A percentile compares a stretch with the other conserved stretches of the same genome.
These are phyloP conservation scores for Penicillium goetzii DNA, from an alignment of 495 filamentous ascomycete genomes.

Conservation along the genomic window DNA sequence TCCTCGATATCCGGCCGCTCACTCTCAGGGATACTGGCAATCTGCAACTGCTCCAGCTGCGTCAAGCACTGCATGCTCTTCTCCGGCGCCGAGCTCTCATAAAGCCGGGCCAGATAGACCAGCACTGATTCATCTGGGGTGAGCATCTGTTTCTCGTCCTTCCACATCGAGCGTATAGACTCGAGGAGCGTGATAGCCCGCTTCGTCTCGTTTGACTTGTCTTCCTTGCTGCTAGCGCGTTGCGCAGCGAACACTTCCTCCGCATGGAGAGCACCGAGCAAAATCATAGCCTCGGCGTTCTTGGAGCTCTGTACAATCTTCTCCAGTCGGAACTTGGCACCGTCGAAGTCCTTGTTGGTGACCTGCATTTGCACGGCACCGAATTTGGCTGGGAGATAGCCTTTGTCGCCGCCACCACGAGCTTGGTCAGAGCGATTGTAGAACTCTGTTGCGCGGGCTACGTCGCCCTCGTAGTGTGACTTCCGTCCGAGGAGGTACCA, in stretches of 20 bases:
- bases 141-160: conserved; percentile 81
- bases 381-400: conserved; percentile 90
- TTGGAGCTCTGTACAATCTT: conserved; percentile 87
- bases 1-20: conserved; percentile 69
- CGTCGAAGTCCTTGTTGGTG: conserved; percentile 78
- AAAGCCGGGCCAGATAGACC: conserved; percentile 87
- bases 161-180: conserved; percentile 85
- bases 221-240: conserved; percentile 73
- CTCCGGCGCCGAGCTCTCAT: conserved; percentile 82
- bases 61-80: conserved; percentile 88
- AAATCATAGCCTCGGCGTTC: conserved; percentile 85
- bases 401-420: conserved; percentile 82
- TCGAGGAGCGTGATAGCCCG: conserved; percentile 85
- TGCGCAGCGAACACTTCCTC: conserved; percentile 89
- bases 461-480: conserved; percentile 74
- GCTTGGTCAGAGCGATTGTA: conserved; percentile 89
- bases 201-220: conserved; percentile 78
- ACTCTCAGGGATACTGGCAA: conserved; percentile 71
- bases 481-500: conserved; percentile 94
- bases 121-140: conserved; percentile 83
- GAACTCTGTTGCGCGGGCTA: conserved; percentile 71
- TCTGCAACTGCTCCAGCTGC: conserved; percentile 85
- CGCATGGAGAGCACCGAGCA: conserved; percentile 87
- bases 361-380: conserved; percentile 87
- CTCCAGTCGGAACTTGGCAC: conserved; percentile 90